Evolutionary conservation across 192 early-diverging fungal genomes (phyloP).

Genomic region (Chytriomyces sp.): DNA sequence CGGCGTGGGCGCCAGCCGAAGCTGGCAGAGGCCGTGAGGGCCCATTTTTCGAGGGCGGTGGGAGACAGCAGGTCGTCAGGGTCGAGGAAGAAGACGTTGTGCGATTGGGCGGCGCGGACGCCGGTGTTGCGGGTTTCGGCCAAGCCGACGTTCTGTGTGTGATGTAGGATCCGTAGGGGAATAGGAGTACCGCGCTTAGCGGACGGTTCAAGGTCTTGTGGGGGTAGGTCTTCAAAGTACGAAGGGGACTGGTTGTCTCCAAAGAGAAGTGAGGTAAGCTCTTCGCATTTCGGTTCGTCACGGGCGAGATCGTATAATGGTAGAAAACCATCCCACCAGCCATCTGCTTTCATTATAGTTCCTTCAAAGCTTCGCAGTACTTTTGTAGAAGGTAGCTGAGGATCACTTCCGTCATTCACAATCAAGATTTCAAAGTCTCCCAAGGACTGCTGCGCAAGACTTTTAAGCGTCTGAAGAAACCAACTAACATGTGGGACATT

Average conservation of each 20-base stretch:
- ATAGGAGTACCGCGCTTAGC: not conserved
- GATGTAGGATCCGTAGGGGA: constrained; percentile 31
- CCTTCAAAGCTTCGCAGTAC: not conserved
- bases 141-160: constrained; percentile 30
- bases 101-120: constrained; percentile 14
- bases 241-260: not conserved
- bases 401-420: constrained; percentile 38
- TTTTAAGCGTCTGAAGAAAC: constrained; percentile 34
- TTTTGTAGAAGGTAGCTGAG: not conserved
- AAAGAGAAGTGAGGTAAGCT: constrained; percentile 2
- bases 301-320: not conserved
- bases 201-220: not conserved
- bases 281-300: not conserved
- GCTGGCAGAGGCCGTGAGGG: not conserved
- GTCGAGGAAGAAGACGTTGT: constrained; percentile 40
- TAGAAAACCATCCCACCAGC: constrained; percentile 7
- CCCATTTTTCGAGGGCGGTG: constrained; percentile 35
- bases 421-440: constrained; percentile 42
- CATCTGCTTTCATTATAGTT: not conserved
- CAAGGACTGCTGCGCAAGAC: constrained; percentile 22
- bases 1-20: not conserved
- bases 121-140: constrained; percentile 44
- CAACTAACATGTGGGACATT: constrained; percentile 27
- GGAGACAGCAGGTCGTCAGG: constrained; percentile 37
- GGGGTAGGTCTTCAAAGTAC: constrained; percentile 7